Conservation (phyloP, 805 yeast species). For the Candida sithepensis region DNA sequence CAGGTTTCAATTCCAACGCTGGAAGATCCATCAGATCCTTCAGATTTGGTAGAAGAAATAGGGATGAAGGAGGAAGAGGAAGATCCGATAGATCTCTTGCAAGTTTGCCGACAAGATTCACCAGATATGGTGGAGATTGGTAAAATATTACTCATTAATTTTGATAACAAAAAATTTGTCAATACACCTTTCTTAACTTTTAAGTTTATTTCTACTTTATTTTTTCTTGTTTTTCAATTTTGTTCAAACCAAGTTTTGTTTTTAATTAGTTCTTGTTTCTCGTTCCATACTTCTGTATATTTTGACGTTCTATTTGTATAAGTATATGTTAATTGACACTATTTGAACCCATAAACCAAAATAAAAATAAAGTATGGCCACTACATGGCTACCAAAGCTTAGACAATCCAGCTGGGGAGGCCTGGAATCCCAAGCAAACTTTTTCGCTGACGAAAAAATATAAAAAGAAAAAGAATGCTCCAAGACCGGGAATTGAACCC, state of each 20-base stretch:
- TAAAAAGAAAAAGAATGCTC: constrained; percentile 21
- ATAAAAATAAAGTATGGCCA: too few species aligned
- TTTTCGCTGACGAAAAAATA: too few species aligned
- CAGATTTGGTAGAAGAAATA: constrained; percentile 26
- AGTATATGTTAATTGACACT: too few species aligned
- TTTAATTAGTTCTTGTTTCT: not conserved
- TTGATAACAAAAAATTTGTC: too few species aligned
- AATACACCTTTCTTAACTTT: too few species aligned
- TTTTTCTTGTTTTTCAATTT: too few species aligned
- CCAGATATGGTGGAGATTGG: constrained; percentile 32
- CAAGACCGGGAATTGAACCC: constrained; percentile 43
- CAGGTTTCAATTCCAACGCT: constrained; percentile 4
- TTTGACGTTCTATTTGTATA: not conserved
- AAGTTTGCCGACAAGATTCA: constrained; percentile 31
- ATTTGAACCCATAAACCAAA: too few species aligned
- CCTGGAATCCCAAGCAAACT: not conserved
- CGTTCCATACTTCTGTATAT: not conserved
- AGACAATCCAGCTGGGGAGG: too few species aligned
- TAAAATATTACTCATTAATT: too few species aligned
- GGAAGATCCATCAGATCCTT: constrained; percentile 28
- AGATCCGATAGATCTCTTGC: constrained; percentile 26
- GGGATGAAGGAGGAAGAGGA: constrained; percentile 8
- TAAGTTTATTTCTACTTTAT: too few species aligned
- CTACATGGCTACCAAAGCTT: too few species aligned
- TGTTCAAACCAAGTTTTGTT: too few species aligned